Conservation (phyloP, 2,329 filamentous ascomycete species). For the Dactylellina haptotyla region DNA sequence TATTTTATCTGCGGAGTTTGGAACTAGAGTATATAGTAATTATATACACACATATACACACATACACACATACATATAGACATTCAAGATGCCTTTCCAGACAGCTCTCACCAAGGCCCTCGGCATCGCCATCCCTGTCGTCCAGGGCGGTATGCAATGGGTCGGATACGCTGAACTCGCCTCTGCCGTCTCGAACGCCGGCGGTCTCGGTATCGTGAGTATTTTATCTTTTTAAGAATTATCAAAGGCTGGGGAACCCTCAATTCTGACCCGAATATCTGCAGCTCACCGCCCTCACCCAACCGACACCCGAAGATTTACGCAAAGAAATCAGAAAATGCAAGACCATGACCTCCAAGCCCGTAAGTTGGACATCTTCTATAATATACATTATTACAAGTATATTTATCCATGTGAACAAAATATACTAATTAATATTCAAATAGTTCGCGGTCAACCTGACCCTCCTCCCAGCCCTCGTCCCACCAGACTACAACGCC, state of each 20-base stretch:
- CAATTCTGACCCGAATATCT: not conserved
- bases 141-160: conserved; percentile 90
- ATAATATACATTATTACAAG: not conserved
- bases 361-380: conserved; percentile 59
- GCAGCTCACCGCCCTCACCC: conserved; percentile 82
- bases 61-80: not conserved
- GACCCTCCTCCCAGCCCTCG: conserved; percentile 87
- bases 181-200: conserved; percentile 80
- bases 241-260: not conserved
- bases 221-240: not conserved
- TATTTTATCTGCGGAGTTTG: not conserved
- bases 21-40: not conserved
- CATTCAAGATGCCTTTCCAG: conserved; percentile 45
- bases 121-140: conserved; percentile 72
- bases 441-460: conserved; percentile 85
- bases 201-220: conserved; percentile 75
- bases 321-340: conserved; percentile 92
- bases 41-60: not conserved
- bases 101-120: conserved; percentile 53
- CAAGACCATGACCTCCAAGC: conserved; percentile 78
- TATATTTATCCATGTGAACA: not conserved
- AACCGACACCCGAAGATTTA: conserved; percentile 88
- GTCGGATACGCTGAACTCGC: conserved; percentile 83
- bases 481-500: conserved; percentile 89
- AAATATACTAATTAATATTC: not conserved